Base-by-base conservation (phyloP, 2,329 filamentous ascomycete genomes). In the Didymella arachidicola region DNA sequence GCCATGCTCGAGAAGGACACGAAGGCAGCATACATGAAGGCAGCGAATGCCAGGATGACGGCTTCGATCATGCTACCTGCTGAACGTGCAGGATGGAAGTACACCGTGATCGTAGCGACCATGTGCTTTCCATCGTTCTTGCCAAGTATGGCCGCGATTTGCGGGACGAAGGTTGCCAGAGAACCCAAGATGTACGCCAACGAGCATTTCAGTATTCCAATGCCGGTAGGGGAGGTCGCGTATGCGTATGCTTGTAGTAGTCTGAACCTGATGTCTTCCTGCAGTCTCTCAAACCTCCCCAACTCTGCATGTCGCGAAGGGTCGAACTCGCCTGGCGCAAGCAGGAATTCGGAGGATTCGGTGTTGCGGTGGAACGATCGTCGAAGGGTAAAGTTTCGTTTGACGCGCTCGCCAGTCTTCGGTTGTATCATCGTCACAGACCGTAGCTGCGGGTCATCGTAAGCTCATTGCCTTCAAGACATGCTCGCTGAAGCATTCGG, bases 111-210 rank as follows among this genome's bases (percentile, higher is more conserved):
- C 2, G 94, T 97, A 30, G 93, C 93, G 50, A 97, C 92, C 72
- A 97, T 89, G 77, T 97, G 94, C 73, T 97, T 97, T 49, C 92
- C 92, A 78, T 97, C 93, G 72, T 93, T 90, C 63, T 89, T 84
- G 11, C 94, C 94, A 16, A 97, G 81, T 56, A 93, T 86, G 7
- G 83, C 80, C 16, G 92, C 88, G 55, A 97, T 82, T 2, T 85
- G 84, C 2, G 89, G 86, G 62, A 92, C 88, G 69, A 97, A 95
- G 0, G 93, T 97, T 34, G 89, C 92, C 76, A 96, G 81, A 66
- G 91, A 96, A 18, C 91, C 94, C 32, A 97, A 78, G 4, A 96
- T 80, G 78, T 97, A 97, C 43, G 93, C 94, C 61, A 97, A 79
- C 30, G 92, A 93, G 80, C 93, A 97, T 78, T 97, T 97, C 70